Evolutionary conservation across 1,284 basidiomycete species (phyloP), one percentile per base, ranked within the genome.

Genomic region (Ceratobasidium sp.): DNA sequence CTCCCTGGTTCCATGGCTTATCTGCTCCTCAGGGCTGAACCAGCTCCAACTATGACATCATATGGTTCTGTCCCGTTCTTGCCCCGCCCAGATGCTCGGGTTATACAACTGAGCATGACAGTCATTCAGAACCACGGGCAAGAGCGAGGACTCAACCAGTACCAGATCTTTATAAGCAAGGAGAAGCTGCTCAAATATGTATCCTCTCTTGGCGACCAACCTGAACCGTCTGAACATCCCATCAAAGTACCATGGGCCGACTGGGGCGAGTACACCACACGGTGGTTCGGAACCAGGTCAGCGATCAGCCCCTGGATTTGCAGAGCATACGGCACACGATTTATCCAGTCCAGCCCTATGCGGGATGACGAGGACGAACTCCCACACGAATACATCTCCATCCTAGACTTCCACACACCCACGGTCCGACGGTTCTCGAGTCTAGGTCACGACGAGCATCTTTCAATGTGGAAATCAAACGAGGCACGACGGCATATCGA

Each of bases 281-380:
- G 68, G 27, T 61, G 54, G 56, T 71, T 71, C 56, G 56, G 16
- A 19, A 59, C 54, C 31, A 22, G 37, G 24, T 58, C 68, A 16
- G 56, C 68, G 7, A 61, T 71, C 8, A 71, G 68, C n/a, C 68
- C 68, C 7, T 71, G 68, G 68, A 71, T 71, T 11, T 71, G 68
- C 29, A 7, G 68, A 16, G 37, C 68, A 8, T 61, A 59, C 24
- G 68, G 68, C 14, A 71, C 54, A 8, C 68, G 68, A 27, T 71
- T 71, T 43, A 61, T 71, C 56, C 68, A 59, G 19, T 37, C 68
- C 16, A 54, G 19, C 16, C 68, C 68, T 13, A 27, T 31, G 4
- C 19, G 41, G 4, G 43, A 49, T 29, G 68, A 61, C 14, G 69
- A 62, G 14, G 69, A 62, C 29, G 56, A 49, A 11, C 7, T 43